Base-by-base conservation (phyloP, 768 basidiomycete species). In the Psilocybe cyanescens region DNA sequence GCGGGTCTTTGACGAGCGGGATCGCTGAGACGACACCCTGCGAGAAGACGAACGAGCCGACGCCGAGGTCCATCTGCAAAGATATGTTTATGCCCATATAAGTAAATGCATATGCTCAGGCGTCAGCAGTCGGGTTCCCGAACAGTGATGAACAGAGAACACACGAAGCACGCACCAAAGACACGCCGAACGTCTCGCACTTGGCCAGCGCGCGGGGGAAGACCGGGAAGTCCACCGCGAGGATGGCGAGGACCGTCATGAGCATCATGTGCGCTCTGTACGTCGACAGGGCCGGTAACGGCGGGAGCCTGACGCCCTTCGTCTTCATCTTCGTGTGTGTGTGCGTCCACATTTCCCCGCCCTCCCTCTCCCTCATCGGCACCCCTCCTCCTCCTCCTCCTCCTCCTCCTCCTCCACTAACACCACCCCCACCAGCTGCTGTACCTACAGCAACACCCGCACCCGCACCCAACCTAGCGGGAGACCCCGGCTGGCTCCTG, bases 1-100 rank as follows among this genome's bases (percentile, higher is more conserved):
- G 65, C 1, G 87, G 85, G 55, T 89, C 79, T 66, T 86, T 90
- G 31, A 96, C 76, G 29, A 95, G 72, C 1, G 94, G 90, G 47
- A 90, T 87, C 0, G 94, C 90, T n/a, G 95, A 95, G 4, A 95
- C 88, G 46, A 99, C 74, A 19, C 97, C 97, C 71, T 96, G 92
- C 0, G 97, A 95, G 73, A 97, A 99, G 11, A 99, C 94, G 65
- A 99, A 99, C 1, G 96, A 95, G 11, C 97, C 97, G 1, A 98
- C 97, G 9, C 97, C 97, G 11, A 95, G 75, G 70, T 99, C 97
- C 97, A 99, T 99, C 97, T 99, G 24, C 24, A 24, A 24, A 24
- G 24, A 24, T 24, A 24, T 24, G 24, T 24, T 24, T 24, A 24
- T 24, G 2, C 24, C 24, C 24, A 24, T 24, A 24, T 24, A 24